These are phyloP conservation scores for Pyrenochaeta sp. DNA, from an alignment of 2,329 filamentous ascomycete species.

Conservation along the genomic window DNA sequence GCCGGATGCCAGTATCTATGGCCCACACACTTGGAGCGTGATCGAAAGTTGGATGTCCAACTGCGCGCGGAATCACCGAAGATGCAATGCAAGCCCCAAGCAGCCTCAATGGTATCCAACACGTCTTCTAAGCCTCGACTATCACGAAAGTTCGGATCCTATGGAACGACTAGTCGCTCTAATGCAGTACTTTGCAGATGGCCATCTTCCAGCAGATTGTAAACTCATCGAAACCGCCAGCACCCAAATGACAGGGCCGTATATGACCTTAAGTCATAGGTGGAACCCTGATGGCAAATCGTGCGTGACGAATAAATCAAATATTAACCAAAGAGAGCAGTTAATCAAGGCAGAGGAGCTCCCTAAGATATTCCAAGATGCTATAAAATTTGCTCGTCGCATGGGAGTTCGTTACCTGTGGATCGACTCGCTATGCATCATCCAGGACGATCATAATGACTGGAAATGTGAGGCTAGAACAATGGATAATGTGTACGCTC, in stretches of 20 bases:
- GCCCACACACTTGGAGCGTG: too few relatives aligned
- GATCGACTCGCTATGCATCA: constrained; percentile 19
- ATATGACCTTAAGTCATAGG: constrained; percentile 1
- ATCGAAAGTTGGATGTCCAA: too few relatives aligned
- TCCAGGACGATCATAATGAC: constrained; percentile 17
- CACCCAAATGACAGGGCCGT: not conserved
- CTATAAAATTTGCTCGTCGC: not conserved
- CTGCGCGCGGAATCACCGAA: too few relatives aligned
- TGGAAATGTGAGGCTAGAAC: constrained; percentile 11
- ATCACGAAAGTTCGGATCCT: too few relatives aligned
- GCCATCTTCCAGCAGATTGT: not conserved
- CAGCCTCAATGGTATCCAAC: too few relatives aligned
- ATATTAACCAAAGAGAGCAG: not conserved
- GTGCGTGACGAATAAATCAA: not conserved
- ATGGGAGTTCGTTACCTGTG: not conserved
- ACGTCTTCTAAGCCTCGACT: not conserved
- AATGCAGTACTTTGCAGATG: too few relatives aligned
- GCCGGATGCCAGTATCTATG: too few relatives aligned
- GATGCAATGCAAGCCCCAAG: too few relatives aligned
- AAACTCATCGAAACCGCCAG: not conserved
- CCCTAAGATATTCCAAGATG: not conserved
- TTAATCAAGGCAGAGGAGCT: not conserved
- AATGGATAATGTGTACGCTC: constrained; percentile 18
- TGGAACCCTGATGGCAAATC: not conserved
- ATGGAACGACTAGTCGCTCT: too few relatives aligned